Evolutionary conservation across 1,139 yeast species (phyloP).

Genomic region (Yamadazyma atlantica): DNA sequence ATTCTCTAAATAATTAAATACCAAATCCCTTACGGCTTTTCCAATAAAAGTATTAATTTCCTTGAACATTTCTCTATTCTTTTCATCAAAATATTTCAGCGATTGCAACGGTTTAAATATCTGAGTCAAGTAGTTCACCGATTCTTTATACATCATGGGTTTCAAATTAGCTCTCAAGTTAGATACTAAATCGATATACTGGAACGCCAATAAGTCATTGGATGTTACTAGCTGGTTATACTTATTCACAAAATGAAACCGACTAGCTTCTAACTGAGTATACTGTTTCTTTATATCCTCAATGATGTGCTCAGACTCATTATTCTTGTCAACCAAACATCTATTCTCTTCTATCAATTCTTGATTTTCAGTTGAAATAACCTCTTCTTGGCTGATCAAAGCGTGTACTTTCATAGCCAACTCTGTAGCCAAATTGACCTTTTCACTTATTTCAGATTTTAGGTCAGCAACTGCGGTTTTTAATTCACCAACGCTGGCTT

Average conservation of each 20-base stretch:
- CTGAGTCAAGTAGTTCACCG: conserved; percentile 15
- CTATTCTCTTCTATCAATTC: conserved; percentile 1
- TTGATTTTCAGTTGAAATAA: background rate
- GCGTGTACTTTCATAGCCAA: background rate
- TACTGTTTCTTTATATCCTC: background rate
- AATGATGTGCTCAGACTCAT: background rate
- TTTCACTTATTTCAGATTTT: background rate
- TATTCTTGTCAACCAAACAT: background rate
- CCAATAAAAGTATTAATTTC: conserved; percentile 17
- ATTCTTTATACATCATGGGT: conserved; percentile 23
- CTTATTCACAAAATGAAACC: background rate
- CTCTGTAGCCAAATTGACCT: background rate
- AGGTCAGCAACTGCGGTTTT: background rate
- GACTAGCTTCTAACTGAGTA: background rate
- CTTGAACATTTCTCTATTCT: conserved; percentile 13
- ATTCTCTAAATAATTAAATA: conserved; percentile 16
- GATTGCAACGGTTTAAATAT: conserved; percentile 13
- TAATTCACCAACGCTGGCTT: too few relatives aligned
- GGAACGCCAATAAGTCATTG: conserved; percentile 7
- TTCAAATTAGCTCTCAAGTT: conserved; percentile 10
- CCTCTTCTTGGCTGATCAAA: background rate
- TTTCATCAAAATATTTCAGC: conserved; percentile 11
- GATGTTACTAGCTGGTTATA: conserved; percentile 5
- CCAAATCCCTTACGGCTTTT: conserved; percentile 22
- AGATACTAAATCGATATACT: conserved; percentile 8